Base-by-base conservation (phyloP, 2,329 filamentous ascomycete genomes). In the Capronia coronata region DNA sequence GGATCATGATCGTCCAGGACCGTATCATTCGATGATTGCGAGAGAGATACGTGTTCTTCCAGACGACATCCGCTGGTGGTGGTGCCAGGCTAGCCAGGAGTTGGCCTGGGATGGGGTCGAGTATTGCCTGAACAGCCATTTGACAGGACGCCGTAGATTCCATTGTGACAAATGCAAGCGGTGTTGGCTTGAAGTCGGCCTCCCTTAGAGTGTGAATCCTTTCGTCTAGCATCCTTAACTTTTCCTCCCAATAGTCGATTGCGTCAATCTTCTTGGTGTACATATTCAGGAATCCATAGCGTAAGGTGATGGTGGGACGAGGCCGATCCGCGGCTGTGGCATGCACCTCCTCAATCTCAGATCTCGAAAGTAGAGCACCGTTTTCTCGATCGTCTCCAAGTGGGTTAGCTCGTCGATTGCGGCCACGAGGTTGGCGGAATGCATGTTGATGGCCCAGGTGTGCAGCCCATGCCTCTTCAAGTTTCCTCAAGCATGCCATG, bases 121-220 rank as follows among this genome's bases (percentile, higher is more conserved):
- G 81, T 9, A 94, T 83, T 2, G 93, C 90, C 68, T 98, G 93
- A 37, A 95, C 87, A 19, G 90, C 87, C 89, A 97, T 95, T 71
- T 98, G 93, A 56, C 79, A 81, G 16, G 90, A 84, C 11, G 90
- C 87, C 43, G 95, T 93, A 2, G 88, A 93, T 70, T 96, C 87
- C 88, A 98, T 94, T 0, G 93, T 97, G 32, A 98, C 87, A 66
- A 98, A 96, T 1, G 94, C 94, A 52, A 94, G 77, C 42, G 91
- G 84, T 1, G 83, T 90, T 0, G 93, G 76, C 4, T 77, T 71
- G 61, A 89, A 97, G 2, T 85, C 77, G 65, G 87, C 86, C 61
- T 81, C 80, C 22, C 93, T 80, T 9, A 88, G 80, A 6, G 69
- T 68, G 6, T 70, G 67, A 43, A 98, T 87, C 57, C 82, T 77